Conservation (phyloP, 2,329 filamentous ascomycete genomes). For the Meredithiella fracta region DNA sequence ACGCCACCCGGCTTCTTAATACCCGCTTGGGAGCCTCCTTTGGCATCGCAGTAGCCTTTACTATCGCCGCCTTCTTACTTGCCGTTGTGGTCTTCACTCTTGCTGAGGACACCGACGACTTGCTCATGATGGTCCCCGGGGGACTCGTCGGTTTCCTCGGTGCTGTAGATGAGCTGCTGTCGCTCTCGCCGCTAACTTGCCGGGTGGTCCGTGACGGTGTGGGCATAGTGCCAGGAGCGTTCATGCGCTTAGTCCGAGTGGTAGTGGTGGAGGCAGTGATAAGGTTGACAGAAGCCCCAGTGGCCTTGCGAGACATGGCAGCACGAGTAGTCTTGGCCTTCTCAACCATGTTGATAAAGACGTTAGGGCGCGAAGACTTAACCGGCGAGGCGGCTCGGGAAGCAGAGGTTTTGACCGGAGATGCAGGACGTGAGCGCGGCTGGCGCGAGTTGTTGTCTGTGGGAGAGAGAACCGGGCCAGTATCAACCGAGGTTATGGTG, state of each 20-base stretch:
- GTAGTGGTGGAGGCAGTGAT: constrained; percentile 28
- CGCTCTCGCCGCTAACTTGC: constrained; percentile 44
- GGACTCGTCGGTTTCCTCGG: constrained; percentile 34
- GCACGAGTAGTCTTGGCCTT: constrained; percentile 41
- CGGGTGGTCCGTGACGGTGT: constrained; percentile 33
- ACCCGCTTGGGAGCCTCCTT: constrained; percentile 36
- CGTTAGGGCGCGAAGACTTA: constrained; percentile 20
- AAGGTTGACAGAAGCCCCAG: constrained; percentile 29
- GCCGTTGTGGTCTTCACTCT: constrained; percentile 34
- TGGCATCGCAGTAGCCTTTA: constrained; percentile 33
- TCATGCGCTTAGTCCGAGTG: constrained; percentile 17
- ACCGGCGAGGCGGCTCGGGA: constrained; percentile 24
- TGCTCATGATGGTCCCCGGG: constrained; percentile 24
- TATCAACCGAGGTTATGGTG: constrained; percentile 23
- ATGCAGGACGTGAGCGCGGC: constrained; percentile 20
- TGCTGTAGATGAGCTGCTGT: constrained; percentile 47
- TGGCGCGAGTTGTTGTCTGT: constrained; percentile 65
- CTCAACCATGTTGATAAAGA: constrained; percentile 42
- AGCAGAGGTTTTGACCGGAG: constrained; percentile 16
- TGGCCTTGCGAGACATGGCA: constrained; percentile 30
- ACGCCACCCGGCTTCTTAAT: constrained; percentile 33
- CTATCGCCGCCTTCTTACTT: constrained; percentile 30
- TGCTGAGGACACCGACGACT: constrained; percentile 17
- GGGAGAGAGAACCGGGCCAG: constrained; percentile 57
- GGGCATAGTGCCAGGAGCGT: constrained; percentile 26